Evolutionary conservation across 257 asterid species (phyloP), one percentile per base, ranked within the genome.

Genomic region (Nicotiana otophora): DNA sequence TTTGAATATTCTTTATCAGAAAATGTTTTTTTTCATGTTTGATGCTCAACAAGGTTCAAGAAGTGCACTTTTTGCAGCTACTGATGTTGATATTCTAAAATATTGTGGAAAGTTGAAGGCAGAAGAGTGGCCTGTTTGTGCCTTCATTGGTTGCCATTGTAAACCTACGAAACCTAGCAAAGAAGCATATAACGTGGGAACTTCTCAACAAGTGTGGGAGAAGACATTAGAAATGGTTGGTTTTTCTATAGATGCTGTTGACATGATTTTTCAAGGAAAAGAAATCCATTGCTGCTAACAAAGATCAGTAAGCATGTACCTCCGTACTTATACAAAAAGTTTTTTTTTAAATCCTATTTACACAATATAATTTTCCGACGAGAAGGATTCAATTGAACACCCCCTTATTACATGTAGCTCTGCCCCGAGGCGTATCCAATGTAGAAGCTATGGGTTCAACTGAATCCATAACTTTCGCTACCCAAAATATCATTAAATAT

Each of bases 51-150:
- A 83, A 62, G 86, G 86, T 62, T 66, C 86, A 54, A 67, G 81
- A 83, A 83, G 86, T 83, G 86, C 86, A 65, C 81, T 83, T 15
- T 66, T 83, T 83, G 81, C 86, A 2, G 83, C 86, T 16, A 83
- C 83, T 48, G 81, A 83, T 23, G 66, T 42, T 78, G 72, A 78
- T 53, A 3, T 78, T 42, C 20, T 66, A 28, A 61, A 83, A 7
- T 78, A 78, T 77, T 83, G 83, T 72, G 67, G 19, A 2, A 69
- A 53, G 26, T n/a, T 67, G 74, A 83, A 83, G 62, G 83, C 53
- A 10, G 36, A 65, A 36, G 83, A 19, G 46, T 66, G 80, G 72
- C 80, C 55, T 55, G 86, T 63, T 11, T 78, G 86, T 28, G 83
- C 80, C 34, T 83, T 64, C 55, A 78, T 83, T 10, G 66, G 80